A percentile compares a stretch with the other conserved stretches of the same genome.
phyloP scores from a whole-genome alignment of 129 eudicot species.

The Helianthus tuberosus region DNA sequence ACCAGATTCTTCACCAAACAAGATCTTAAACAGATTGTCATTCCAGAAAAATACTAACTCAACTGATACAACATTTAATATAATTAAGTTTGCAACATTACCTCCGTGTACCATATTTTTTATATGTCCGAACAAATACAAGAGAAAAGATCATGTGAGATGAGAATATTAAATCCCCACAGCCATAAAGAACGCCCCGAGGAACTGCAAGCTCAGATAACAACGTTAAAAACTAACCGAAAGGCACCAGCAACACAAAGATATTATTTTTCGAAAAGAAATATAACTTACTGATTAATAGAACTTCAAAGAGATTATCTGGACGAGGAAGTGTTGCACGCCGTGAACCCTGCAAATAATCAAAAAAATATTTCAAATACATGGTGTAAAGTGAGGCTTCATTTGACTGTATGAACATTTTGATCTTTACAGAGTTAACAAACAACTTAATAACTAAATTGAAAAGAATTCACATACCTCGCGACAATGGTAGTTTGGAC shows the following conservation, averaged over 20 bases:
- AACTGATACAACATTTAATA: not conserved
- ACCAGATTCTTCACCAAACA: not conserved
- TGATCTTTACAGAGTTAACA: not conserved
- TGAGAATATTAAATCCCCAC: slow-evolving; percentile 91
- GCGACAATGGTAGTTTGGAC: slow-evolving; percentile 94
- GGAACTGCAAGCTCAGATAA: slow-evolving; percentile 57
- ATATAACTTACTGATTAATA: slow-evolving; percentile 57
- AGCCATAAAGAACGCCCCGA: slow-evolving; percentile 86
- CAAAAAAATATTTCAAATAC: not conserved
- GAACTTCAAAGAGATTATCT: slow-evolving; percentile 56
- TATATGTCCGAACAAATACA: slow-evolving; percentile 86
- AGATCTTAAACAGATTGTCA: slow-evolving; percentile 53
- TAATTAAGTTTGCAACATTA: slow-evolving; percentile 21
- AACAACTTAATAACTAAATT: not conserved
- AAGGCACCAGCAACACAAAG: not conserved
- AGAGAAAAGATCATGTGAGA: slow-evolving; percentile 96
- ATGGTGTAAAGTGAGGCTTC: not conserved
- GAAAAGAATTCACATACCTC: slow-evolving; percentile 49
- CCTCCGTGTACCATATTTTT: slow-evolving; percentile 92
- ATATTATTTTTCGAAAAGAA: not conserved
- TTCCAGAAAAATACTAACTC: slow-evolving; percentile 36
- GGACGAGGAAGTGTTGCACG: slow-evolving; percentile 87
- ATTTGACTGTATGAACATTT: not conserved
- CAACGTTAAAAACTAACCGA: slow-evolving; percentile 19
- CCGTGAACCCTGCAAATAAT: slow-evolving; percentile 63